These are phyloP conservation scores for Marchantia polymorpha DNA, from an alignment of 225 moss, liverwort and hornwort species.

Conservation along the genomic window DNA sequence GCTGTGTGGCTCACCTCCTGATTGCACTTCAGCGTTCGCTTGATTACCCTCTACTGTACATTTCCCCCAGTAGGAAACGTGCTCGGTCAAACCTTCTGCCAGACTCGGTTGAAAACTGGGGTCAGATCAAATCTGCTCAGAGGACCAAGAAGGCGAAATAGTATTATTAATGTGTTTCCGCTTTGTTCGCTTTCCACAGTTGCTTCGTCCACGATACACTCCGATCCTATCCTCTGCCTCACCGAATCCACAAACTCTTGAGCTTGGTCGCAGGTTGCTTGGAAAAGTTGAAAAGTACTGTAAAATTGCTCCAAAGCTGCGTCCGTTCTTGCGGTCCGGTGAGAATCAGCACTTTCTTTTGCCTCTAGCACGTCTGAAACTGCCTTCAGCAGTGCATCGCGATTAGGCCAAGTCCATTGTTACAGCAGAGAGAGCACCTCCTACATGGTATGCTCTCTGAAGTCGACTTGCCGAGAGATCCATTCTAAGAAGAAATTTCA, in stretches of 20 bases:
- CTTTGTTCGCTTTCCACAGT: no score
- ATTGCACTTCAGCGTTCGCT: no score
- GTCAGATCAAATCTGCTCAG: no score
- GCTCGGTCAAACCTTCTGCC: no score
- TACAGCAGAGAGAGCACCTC: background rate
- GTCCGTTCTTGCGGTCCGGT: conserved; percentile 66
- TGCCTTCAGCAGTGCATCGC: conserved; percentile 52
- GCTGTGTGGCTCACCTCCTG: no score
- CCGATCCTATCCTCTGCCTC: conserved; percentile 85
- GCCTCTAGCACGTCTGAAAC: conserved; percentile 70
- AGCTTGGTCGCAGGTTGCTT: conserved; percentile 86
- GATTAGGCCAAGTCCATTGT: background rate
- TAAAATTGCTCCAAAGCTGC: conserved; percentile 86
- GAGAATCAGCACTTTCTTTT: conserved; percentile 62
- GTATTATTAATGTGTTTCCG: no score
- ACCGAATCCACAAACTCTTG: conserved; percentile 98
- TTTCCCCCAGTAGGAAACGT: no score
- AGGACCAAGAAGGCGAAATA: no score
- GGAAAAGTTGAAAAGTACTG: conserved; percentile 82
- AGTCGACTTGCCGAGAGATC: conserved; percentile 56
- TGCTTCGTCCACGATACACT: conserved; percentile 95
- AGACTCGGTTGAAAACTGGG: no score
- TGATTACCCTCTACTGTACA: no score
- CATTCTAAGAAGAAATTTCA: conserved; percentile 19
- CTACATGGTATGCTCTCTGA: conserved; percentile 39